Evolutionary conservation across 2,329 filamentous ascomycete species (phyloP), one percentile per base, ranked within the genome.

Genomic region (Arthroderma uncinatum): DNA sequence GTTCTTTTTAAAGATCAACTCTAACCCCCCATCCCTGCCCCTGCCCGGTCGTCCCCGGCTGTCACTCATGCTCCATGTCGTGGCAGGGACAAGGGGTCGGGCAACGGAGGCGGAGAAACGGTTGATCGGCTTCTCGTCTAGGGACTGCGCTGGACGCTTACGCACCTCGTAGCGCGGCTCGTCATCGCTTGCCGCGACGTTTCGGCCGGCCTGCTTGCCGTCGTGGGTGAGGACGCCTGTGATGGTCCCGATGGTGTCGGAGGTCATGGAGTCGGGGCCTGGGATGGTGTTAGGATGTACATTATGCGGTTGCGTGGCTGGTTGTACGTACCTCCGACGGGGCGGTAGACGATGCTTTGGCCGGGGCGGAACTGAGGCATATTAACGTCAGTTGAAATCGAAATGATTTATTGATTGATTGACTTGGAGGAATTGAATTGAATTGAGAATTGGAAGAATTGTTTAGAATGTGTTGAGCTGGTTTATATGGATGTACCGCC

Each of bases 291-390:
- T 47, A 6, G 21, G 12, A 33, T 47, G 40, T 12, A 47, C 4
- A 21, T 12, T 7, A 16, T 12, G 2, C 7, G 21, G 33, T n/a
- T 6, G 16, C 28, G 6, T 2, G 25, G 25, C 12, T 2, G n/a
- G 12, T 12, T 12, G 2, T n/a, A 28, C 33, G 21, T 37, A 53
- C 33, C 50, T 36, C 50, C 33, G n/a, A 53, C 33, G 12, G 50
- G 50, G n/a, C 50, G 33, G 21, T 53, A 53, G 21, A 53, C 50
- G 33, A 53, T 30, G 16, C 19, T 53, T 21, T 53, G 50, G 10
- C 50, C 33, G 16, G 16, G n/a, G 34, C 23, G 19, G 50, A 37
- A 53, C 21, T 21, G 50, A 36, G 48, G 48, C 30, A 53, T 53
- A 16, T n/a, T n/a, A n/a, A n/a, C n/a, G n/a, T n/a, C n/a, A n/a